Evolutionary conservation across 2,329 filamentous ascomycete genomes (phyloP), one percentile per base, ranked within the genome.

Genomic region (Trichoderma atroviride): DNA sequence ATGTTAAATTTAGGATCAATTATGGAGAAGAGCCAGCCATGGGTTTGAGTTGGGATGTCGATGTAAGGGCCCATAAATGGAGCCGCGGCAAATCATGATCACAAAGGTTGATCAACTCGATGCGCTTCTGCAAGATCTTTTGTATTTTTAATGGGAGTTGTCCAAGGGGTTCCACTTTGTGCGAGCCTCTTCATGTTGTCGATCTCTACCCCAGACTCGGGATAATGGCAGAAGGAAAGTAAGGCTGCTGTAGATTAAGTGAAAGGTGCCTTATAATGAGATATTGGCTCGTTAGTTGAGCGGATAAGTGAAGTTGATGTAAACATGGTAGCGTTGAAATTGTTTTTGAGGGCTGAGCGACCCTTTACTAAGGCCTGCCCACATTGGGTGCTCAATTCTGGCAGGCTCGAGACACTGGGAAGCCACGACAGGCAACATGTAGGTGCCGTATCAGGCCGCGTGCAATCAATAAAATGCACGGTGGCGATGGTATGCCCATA

Each of bases 41-140:
- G 31, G 19, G 10, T 24, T 24, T 29, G 55, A 35, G 6, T 33
- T 33, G 55, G 55, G n/a, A 33, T 56, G 22, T 24, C 24, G 7
- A 10, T 6, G n/a, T 5, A 24, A 50, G 43, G 7, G 11, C 22
- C 47, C 47, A 13, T 50, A 50, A 24, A 24, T 50, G 47, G 57
- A 33, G 19, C 59, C 43, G 40, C 24, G 50, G n/a, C 22, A 24
- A 53, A 24, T 50, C 33, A 11, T 53, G 22, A 37, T 14, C 31
- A 22, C 27, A 53, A 37, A 53, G 9, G n/a, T 29, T 53, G 22
- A 58, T 58, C 55, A 22, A 58, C n/a, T 43, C 19, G 33, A 53
- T 63, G 22, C 47, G 60, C 31, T 63, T 52, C 47, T 53, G 60
- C 33, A 27, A 35, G 59, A 47, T 35, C 47, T 52, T 37, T 37